Conservation (phyloP, 176 grass and related monocot species). For the Aegilops bicornis region DNA sequence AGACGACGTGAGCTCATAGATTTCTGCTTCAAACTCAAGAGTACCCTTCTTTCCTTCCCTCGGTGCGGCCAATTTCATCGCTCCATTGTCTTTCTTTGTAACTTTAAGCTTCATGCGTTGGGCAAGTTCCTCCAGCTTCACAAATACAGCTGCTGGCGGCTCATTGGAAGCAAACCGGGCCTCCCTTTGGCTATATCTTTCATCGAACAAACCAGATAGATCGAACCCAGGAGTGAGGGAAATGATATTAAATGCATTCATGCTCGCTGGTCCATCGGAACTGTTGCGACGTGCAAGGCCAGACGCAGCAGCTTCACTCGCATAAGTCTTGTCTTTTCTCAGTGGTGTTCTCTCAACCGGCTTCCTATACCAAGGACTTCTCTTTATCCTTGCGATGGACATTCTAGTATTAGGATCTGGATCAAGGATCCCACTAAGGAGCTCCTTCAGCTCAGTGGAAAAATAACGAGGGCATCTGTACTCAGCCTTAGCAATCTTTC, state of each 20-base stretch:
- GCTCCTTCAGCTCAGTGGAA: constrained; percentile 50
- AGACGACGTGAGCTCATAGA: constrained; percentile 54
- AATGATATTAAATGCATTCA: constrained; percentile 91
- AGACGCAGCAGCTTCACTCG: constrained; percentile 2
- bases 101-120: constrained; percentile 49
- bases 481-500: constrained; percentile 66
- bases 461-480: constrained; percentile 83
- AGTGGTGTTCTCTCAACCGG: constrained; percentile 12
- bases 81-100: constrained; percentile 59
- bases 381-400: constrained; percentile 66
- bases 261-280: constrained; percentile 19
- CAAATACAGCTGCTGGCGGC: constrained; percentile 38
- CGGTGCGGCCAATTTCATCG: constrained; percentile 47
- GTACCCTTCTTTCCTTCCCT: constrained; percentile 70
- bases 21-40: constrained; percentile 58
- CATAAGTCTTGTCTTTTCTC: constrained; percentile 11
- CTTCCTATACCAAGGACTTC: constrained; percentile 69
- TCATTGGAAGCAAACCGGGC: constrained; percentile 63
- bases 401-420: constrained; percentile 75
- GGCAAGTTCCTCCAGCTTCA: constrained; percentile 59
- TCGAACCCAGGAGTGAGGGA: constrained; percentile 70
- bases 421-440: constrained; percentile 71
- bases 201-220: constrained; percentile 66
- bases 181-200: constrained; percentile 49
- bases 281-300: not conserved